phyloP scores from a whole-genome alignment of 768 basidiomycete species.

The Agaricus bisporus region DNA sequence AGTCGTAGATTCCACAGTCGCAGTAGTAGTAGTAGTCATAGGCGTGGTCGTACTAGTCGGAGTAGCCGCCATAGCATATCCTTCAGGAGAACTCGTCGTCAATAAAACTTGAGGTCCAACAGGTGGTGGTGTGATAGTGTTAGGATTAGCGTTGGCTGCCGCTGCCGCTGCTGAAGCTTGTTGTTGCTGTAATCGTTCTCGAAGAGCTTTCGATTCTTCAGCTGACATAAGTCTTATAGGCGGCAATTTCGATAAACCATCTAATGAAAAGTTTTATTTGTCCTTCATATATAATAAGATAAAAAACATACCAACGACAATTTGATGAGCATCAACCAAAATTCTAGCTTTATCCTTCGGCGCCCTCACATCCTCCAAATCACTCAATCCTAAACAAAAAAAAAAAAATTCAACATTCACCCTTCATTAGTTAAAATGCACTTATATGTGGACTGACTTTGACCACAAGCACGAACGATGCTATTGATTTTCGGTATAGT shows the following conservation, averaged over 20 bases:
- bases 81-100: neutral
- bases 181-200: constrained; percentile 16
- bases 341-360: constrained; percentile 78
- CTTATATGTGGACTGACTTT: too few species aligned
- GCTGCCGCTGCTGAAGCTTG: neutral
- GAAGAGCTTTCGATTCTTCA: constrained; percentile 17
- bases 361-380: constrained; percentile 36
- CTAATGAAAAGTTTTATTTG: constrained; percentile 27
- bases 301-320: constrained; percentile 66
- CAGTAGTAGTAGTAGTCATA: neutral
- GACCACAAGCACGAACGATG: constrained; percentile 37
- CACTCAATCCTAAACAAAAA: constrained; percentile 23
- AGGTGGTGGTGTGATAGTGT: neutral
- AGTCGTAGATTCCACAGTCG: too few species aligned
- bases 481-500: constrained; percentile 40
- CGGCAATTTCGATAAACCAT: constrained; percentile 70
- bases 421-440: too few species aligned
- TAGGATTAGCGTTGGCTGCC: neutral
- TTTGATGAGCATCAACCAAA: constrained; percentile 79
- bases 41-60: too few species aligned
- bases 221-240: constrained; percentile 71
- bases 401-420: too few species aligned
- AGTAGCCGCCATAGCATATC: too few species aligned
- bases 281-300: neutral
- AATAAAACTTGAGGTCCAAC: neutral